Percentiles rank a stretch among this genome's conserved stretches.
Conservation (phyloP, 2,329 filamentous ascomycete genomes). For the Balansia obtecta region DNA sequence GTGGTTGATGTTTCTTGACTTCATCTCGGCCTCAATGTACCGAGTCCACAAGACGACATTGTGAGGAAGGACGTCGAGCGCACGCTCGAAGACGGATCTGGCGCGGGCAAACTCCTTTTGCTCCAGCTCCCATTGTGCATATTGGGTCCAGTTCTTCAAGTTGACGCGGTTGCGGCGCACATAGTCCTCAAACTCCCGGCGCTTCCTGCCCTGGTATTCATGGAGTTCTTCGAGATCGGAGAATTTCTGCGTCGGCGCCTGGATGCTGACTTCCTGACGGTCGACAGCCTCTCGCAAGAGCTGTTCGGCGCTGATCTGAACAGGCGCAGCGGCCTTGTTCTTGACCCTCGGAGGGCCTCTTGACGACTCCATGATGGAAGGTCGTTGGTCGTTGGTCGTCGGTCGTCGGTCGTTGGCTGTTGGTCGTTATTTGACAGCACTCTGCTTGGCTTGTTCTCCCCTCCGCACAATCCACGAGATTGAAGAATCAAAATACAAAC, state of each 20-base stretch:
- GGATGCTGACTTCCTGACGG: conserved; percentile 76
- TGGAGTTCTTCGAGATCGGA: conserved; percentile 95
- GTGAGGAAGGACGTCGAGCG: conserved; percentile 82
- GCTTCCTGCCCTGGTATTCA: conserved; percentile 90
- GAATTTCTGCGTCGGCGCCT: conserved; percentile 89
- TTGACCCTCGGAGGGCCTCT: conserved; percentile 93
- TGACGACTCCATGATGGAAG: conserved; percentile 64
- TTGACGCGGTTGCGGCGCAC: conserved; percentile 87
- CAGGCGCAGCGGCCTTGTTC: conserved; percentile 88
- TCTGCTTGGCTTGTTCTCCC: background rate
- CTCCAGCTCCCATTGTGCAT: conserved; percentile 93
- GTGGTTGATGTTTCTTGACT: conserved; percentile 85
- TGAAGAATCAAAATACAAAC: background rate
- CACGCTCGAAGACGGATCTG: conserved; percentile 85
- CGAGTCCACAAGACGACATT: conserved; percentile 80
- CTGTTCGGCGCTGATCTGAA: conserved; percentile 93
- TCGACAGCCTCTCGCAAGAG: conserved; percentile 95
- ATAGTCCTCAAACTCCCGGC: conserved; percentile 97
- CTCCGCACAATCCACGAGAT: background rate
- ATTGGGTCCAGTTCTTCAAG: conserved; percentile 98
- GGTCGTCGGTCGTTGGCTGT: too few relatives aligned
- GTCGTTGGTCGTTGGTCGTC: too few relatives aligned
- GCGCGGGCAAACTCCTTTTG: conserved; percentile 94
- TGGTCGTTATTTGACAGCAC: too few relatives aligned
- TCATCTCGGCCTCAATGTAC: conserved; percentile 96